A percentile compares a stretch with the other conserved stretches of the same genome.
phyloP scores from a whole-genome alignment of 169 alveolate species.

The Plasmodium inui region DNA sequence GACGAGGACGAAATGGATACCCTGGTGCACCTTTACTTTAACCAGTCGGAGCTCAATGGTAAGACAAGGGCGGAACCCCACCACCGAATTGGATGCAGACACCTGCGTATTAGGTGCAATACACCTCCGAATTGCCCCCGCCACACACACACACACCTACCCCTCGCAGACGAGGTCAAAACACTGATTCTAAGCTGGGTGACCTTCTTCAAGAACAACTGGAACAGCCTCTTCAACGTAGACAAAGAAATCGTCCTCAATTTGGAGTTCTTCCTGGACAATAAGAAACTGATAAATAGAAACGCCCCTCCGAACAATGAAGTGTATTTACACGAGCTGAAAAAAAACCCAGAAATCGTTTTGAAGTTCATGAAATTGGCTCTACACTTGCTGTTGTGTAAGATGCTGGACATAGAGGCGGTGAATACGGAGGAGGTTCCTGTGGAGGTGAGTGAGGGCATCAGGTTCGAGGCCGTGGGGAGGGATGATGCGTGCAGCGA shows the following conservation, averaged over 20 bases:
- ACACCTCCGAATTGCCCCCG: background rate
- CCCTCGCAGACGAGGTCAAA: constrained; percentile 24
- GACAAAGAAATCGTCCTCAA: constrained; percentile 58
- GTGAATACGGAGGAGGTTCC: background rate
- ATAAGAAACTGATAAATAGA: constrained; percentile 34
- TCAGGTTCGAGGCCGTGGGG: background rate
- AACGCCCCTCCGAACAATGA: constrained; percentile 71
- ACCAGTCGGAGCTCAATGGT: constrained; percentile 34
- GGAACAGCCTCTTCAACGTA: constrained; percentile 33
- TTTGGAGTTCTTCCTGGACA: constrained; percentile 65
- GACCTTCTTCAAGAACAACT: constrained; percentile 35
- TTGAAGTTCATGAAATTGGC: constrained; percentile 71
- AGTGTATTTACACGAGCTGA: constrained; percentile 39
- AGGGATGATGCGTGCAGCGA: background rate
- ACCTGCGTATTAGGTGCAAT: background rate
- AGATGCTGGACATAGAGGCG: constrained; percentile 14
- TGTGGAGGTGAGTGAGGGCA: background rate
- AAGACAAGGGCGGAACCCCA: background rate
- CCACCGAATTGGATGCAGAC: background rate
- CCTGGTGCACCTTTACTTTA: constrained; percentile 34
- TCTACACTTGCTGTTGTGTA: constrained; percentile 26
- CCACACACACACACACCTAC: background rate
- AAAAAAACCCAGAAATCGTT: constrained; percentile 62
- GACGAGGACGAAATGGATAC: constrained; percentile 23
- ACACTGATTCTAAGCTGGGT: constrained; percentile 61